These are phyloP conservation scores for Ceratobasidium sp. DNA, from an alignment of 1,284 basidiomycete genomes.

Conservation along the genomic window DNA sequence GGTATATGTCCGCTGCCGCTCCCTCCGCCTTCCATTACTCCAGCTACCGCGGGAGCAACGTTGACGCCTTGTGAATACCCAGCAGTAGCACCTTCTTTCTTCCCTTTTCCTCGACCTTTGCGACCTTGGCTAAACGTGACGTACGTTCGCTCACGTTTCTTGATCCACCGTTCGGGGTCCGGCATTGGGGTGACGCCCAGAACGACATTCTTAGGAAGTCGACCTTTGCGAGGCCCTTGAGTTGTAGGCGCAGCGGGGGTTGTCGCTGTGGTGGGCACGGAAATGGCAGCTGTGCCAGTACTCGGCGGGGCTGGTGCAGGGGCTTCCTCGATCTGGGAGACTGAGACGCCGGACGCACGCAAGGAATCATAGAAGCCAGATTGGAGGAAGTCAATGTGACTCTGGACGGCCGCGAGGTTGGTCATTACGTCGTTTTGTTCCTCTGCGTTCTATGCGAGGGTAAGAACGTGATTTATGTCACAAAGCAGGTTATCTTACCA, in stretches of 20 bases:
- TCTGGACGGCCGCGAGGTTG: constrained; percentile 82
- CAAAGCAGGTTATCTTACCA: constrained; percentile 60
- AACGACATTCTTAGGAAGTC: constrained; percentile 77
- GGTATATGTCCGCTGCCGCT: constrained; percentile 43
- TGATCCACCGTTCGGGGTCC: constrained; percentile 85
- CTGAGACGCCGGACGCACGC: constrained; percentile 67
- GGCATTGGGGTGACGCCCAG: constrained; percentile 81
- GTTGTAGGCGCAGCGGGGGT: constrained; percentile 49
- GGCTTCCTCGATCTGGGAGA: constrained; percentile 70
- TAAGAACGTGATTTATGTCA: constrained; percentile 32
- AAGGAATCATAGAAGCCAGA: constrained; percentile 75
- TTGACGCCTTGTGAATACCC: constrained; percentile 39
- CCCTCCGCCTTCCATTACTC: constrained; percentile 49
- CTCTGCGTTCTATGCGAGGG: constrained; percentile 73
- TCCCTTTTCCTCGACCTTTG: constrained; percentile 44
- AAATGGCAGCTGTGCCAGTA: constrained; percentile 52
- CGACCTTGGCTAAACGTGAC: constrained; percentile 42
- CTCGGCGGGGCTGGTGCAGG: constrained; percentile 65
- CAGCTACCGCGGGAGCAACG: constrained; percentile 42
- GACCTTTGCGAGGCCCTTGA: constrained; percentile 73
- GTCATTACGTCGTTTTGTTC: constrained; percentile 88
- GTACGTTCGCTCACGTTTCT: constrained; percentile 78
- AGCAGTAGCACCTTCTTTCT: constrained; percentile 46
- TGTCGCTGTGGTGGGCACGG: constrained; percentile 13
- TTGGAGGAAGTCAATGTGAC: constrained; percentile 84